Base-by-base conservation (phyloP, 202 grass and related monocot species). In the Zizania palustris region DNA sequence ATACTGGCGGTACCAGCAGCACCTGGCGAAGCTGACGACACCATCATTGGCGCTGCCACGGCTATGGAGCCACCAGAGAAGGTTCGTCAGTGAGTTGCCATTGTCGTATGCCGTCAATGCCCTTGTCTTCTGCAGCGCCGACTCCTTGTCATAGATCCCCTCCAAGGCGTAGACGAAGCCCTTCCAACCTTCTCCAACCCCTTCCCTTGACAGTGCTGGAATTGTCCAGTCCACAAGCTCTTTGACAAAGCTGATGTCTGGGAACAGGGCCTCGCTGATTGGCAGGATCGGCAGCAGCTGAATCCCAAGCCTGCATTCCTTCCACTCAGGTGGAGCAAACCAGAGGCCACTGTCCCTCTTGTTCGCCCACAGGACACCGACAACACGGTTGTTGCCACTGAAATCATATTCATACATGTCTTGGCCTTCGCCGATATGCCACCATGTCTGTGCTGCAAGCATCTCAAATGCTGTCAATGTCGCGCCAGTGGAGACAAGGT, bases 291-390 rank as follows among this genome's bases (percentile, higher is more conserved):
- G 95, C 22, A 95, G 57, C 0, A 98, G 83, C 79, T 98, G 95
- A 71, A 98, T 98, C 28, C 91, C 95, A 6, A 90, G 42, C 34
- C 95, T 84, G 85, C 91, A 98, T 64, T 98, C 91, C 77, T 65
- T 94, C 95, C 89, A 98, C 61, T 81, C 87, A 0, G 87, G 45
- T 42, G 95, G 95, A 46, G 95, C 95, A 28, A 98, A 98, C 95
- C 95, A 98, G 34, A 98, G 80, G 38, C 91, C 95, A 33, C 89
- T 92, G 86, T 98, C 95, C 69, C 95, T 92, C 84, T 98, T 98
- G 81, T 98, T 98, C 33, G 85, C 76, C 95, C 95, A 98, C 64
- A 98, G 76, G 54, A 95, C 95, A 0, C 95, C 89, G 0, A 95
- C 80, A 7, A 98, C 80, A 3, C 76, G 82, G 67, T 98, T 98